phyloP scores from a whole-genome alignment of 495 filamentous ascomycete species.

The Podospora sp. region DNA sequence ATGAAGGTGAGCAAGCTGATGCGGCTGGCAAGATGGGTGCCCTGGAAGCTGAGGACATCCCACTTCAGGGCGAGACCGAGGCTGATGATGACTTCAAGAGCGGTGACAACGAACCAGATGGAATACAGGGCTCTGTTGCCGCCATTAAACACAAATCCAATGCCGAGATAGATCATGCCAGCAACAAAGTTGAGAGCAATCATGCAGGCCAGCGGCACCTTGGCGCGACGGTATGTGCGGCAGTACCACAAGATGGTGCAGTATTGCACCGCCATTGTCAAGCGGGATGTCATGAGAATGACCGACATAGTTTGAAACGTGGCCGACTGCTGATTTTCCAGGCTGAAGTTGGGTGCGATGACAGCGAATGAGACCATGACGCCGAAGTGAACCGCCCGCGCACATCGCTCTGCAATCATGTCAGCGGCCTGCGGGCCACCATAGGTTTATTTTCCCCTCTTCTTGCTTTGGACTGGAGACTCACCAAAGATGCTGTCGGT shows the following conservation, averaged over 20 bases:
- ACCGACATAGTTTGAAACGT: constrained; percentile 59
- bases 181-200: constrained; percentile 44
- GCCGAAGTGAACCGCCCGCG: constrained; percentile 62
- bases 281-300: constrained; percentile 61
- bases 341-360: constrained; percentile 45
- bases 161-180: constrained; percentile 54
- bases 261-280: constrained; percentile 61
- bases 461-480: not conserved
- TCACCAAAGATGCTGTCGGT: constrained; percentile 60
- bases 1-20: constrained; percentile 69
- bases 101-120: constrained; percentile 59
- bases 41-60: constrained; percentile 61
- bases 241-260: constrained; percentile 50
- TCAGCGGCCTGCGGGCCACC: not conserved
- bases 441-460: too few relatives aligned
- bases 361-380: constrained; percentile 67
- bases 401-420: constrained; percentile 44
- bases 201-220: constrained; percentile 44
- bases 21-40: constrained; percentile 64
- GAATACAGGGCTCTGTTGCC: constrained; percentile 22
- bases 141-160: constrained; percentile 46
- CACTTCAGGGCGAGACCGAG: constrained; percentile 55
- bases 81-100: constrained; percentile 54
- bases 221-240: constrained; percentile 39
- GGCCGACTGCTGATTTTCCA: constrained; percentile 42